Evolutionary conservation across 306 rosid species (phyloP), one percentile per base, ranked within the genome.

Genomic region (Lupinus albus): DNA sequence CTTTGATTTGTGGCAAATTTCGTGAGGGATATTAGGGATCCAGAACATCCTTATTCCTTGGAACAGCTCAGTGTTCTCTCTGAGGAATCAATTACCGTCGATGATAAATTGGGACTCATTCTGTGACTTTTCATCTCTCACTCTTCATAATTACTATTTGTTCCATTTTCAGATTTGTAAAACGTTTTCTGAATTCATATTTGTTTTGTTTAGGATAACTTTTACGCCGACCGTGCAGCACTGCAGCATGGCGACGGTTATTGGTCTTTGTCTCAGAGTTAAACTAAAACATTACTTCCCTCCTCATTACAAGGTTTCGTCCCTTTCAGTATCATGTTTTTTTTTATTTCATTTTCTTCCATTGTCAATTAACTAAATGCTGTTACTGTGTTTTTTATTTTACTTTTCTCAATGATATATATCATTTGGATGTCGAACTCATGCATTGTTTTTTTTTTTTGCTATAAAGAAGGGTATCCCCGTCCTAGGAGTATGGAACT

Each of bases 21-120:
- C 71, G 97, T 89, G 87, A 86, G 97, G 82, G 96, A 93, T 78
- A 93, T 93, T 13, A 88, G 98, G 89, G 98, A 93, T 93, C 98
- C 98, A 20, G 98, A 93, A 58, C 98, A 93, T 74, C 98, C 98
- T 7, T 93, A 93, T 72, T 93, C 98, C n/a, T 70, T 93, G 53
- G 98, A 89, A 72, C 98, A 93, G 85, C 93, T 93, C 65, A 90
- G 95, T 48, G 98, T 93, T 25, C 91, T 93, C 12, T 93, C 98
- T 0, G 96, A 93, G 76, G 97, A 93, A 74, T 93, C 98, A 11
- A 88, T 93, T 71, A 84, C 97, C 12, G 96, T 93, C 13, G 96
- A 93, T 77, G 91, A 89, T 42, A 89, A 89, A 78, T 79, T 87
- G 12, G 94, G 94, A 12, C 87, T 91, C 6, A 93, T 93, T 79